These are phyloP conservation scores for Aspergillus melleus DNA, from an alignment of 2,329 filamentous ascomycete genomes.

Conservation along the genomic window DNA sequence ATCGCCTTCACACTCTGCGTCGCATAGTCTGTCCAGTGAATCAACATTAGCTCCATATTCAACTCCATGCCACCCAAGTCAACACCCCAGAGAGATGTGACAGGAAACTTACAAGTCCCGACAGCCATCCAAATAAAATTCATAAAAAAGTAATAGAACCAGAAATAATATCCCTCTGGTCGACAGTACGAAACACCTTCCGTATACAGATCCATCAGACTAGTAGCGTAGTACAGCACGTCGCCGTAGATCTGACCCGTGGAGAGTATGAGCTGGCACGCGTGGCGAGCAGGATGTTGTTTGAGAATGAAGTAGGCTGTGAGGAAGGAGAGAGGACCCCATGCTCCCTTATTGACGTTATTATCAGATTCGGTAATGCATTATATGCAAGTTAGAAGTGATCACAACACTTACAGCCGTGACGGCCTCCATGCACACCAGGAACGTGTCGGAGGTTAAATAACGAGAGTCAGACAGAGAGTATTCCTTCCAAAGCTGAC, in stretches of 20 bases:
- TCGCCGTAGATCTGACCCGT: constrained; percentile 59
- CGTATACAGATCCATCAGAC: constrained; percentile 52
- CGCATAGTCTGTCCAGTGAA: background rate
- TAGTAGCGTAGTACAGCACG: constrained; percentile 57
- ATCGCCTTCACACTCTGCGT: background rate
- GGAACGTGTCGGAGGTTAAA: constrained; percentile 73
- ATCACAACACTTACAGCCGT: constrained; percentile 53
- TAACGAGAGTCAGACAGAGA: constrained; percentile 81
- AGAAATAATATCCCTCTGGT: constrained; percentile 57
- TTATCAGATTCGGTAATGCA: background rate
- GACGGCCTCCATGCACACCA: constrained; percentile 78
- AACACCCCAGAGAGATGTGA: too few species aligned
- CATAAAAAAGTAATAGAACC: constrained; percentile 58
- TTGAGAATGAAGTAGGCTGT: constrained; percentile 51
- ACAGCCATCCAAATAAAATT: constrained; percentile 59
- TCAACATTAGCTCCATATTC: background rate
- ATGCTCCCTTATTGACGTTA: constrained; percentile 41
- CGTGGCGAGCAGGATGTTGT: constrained; percentile 52
- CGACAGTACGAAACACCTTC: constrained; percentile 50
- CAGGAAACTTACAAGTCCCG: constrained; percentile 40
- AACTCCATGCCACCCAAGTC: too few species aligned
- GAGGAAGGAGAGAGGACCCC: constrained; percentile 55
- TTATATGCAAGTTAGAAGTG: background rate
- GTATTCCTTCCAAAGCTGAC: constrained; percentile 90
- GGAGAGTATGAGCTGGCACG: constrained; percentile 54